phyloP scores from a whole-genome alignment of 148 eudicot genomes.

The Gaultheria prostrata region DNA sequence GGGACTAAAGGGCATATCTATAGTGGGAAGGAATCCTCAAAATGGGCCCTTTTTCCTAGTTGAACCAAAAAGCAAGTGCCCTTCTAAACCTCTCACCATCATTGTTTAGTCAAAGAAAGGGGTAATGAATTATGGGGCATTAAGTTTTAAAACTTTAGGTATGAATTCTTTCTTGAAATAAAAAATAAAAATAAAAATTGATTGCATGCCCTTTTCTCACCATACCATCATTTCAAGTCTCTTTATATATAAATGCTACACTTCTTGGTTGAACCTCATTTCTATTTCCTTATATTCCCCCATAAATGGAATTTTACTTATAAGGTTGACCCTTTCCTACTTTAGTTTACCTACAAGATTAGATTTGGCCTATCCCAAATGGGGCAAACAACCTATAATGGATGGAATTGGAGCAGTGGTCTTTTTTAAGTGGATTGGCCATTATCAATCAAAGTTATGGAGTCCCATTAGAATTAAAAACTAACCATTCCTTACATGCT shows the following conservation, averaged over 20 bases:
- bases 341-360: background rate
- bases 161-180: background rate
- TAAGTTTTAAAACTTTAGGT: background rate
- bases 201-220: background rate
- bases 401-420: background rate
- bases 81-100: background rate
- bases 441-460: background rate
- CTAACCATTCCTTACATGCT: background rate
- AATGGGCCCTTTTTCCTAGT: background rate
- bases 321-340: background rate
- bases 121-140: background rate
- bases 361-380: background rate
- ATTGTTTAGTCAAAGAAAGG: background rate
- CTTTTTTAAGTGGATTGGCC: background rate
- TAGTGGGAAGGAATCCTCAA: slow-evolving; percentile 1
- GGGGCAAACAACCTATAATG: background rate
- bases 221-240: background rate
- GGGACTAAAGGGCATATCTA: background rate
- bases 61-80: background rate
- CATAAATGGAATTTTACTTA: background rate
- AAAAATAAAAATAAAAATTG: background rate
- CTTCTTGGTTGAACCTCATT: background rate
- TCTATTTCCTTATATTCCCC: background rate
- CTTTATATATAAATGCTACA: background rate
- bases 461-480: background rate